These are phyloP conservation scores for Populus tremula DNA, from an alignment of 345 rosid genomes.

Conservation along the genomic window DNA sequence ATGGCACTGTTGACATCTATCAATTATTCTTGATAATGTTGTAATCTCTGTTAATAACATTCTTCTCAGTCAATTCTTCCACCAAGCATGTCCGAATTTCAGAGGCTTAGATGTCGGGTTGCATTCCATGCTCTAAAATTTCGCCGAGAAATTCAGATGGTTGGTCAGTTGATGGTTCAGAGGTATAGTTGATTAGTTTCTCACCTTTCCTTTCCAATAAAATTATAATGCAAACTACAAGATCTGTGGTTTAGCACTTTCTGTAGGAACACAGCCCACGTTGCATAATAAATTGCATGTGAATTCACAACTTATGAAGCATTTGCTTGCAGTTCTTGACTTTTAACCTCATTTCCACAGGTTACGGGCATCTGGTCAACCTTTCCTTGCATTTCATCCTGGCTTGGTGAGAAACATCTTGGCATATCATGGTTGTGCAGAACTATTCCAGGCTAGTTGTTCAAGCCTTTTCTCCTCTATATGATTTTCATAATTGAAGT, in stretches of 20 bases:
- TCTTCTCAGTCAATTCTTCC: constrained; percentile 76
- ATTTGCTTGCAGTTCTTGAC: constrained; percentile 16
- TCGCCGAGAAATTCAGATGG: constrained; percentile 72
- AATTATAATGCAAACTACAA: neutral
- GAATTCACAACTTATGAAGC: neutral
- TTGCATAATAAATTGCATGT: neutral
- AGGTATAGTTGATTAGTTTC: constrained; percentile 45
- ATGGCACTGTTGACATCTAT: neutral
- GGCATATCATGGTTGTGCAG: constrained; percentile 99
- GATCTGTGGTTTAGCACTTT: neutral
- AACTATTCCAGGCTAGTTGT: constrained; percentile 79
- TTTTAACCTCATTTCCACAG: constrained; percentile 36
- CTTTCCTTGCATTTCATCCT: constrained; percentile 82
- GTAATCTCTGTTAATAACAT: constrained; percentile 2
- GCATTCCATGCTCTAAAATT: constrained; percentile 95
- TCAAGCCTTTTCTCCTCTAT: constrained; percentile 17
- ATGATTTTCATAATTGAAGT: constrained; percentile 4
- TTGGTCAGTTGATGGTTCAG: constrained; percentile 78
- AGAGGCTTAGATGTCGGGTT: constrained; percentile 95
- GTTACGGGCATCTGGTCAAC: constrained; percentile 74
- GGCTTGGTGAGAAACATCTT: constrained; percentile 77
- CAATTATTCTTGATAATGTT: neutral
- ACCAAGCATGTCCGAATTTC: constrained; percentile 71
- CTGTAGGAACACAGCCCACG: neutral
- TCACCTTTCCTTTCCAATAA: neutral